Evolutionary conservation across 148 eudicot species (phyloP), one percentile per base, ranked within the genome.

Genomic region (Dysphania ambrosioides): DNA sequence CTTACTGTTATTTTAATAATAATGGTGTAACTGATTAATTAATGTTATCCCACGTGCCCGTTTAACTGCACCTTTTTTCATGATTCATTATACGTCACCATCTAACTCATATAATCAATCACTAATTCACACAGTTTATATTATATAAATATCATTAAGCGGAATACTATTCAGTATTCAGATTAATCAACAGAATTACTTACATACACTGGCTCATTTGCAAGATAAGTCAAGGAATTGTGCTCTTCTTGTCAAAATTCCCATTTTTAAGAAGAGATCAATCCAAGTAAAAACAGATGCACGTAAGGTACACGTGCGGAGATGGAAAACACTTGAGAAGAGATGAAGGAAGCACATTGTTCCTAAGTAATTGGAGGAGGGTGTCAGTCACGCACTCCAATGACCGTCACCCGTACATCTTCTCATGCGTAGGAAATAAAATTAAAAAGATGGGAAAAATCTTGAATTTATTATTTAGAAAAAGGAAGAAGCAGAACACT

Each of bases 381-480:
- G 83, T 78, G 81, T 40, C 24, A 19, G 10, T 59, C 80, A 85
- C 79, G 83, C 82, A 31, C 80, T 32, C 36, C 16, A 34, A 56
- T 35, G 66, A 49, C 78, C 57, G 75, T 77, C 6, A 56, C 6
- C 6, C 61, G 44, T 49, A 64, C 76, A 66, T 66, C 26, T 67
- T 31, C 49, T 65, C n/a, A n/a, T n/a, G n/a, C n/a, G n/a, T n/a
- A n/a, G n/a, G n/a, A n/a, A n/a, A n/a, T n/a, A n/a, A n/a, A n/a
- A n/a, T n/a, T n/a, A n/a, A n/a, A n/a, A n/a, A n/a, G n/a, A n/a
- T n/a, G n/a, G n/a, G n/a, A n/a, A n/a, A n/a, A n/a, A n/a, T n/a
- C n/a, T n/a, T n/a, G n/a, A n/a, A n/a, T n/a, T n/a, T n/a, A n/a
- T n/a, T n/a, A n/a, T n/a, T n/a, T n/a, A n/a, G n/a, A n/a, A n/a